Percentiles rank a stretch among this genome's conserved stretches.
Conservation (phyloP, 108 stramenopile species). For the Stephanodiscus triporus region DNA sequence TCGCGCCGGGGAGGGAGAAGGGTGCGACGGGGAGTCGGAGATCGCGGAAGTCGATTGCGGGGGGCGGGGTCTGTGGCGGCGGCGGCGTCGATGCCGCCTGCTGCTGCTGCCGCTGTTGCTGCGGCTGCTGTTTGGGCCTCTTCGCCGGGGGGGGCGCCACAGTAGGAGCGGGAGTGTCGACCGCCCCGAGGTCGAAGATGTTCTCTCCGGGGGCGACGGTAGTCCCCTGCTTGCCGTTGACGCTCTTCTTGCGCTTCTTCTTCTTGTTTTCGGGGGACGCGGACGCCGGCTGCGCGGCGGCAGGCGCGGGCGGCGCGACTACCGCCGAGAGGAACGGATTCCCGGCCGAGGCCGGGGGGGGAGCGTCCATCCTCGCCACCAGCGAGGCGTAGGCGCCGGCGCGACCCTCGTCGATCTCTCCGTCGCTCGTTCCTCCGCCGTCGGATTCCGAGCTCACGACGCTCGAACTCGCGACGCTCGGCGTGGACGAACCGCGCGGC, state of each 20-base stretch:
- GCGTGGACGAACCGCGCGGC: neutral
- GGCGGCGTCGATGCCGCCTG: constrained; percentile 14
- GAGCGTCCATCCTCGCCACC: too few species aligned
- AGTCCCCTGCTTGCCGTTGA: constrained; percentile 2
- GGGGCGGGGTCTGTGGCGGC: constrained; percentile 26
- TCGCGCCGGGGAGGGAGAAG: constrained; percentile 58
- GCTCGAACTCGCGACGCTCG: constrained; percentile 44
- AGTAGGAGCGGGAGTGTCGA: constrained; percentile 2
- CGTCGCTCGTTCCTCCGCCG: constrained; percentile 71
- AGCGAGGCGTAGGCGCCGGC: constrained; percentile 54
- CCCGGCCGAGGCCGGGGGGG: too few species aligned
- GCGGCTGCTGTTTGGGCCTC: constrained; percentile 34
- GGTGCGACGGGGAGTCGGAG: constrained; percentile 77
- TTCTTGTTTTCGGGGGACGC: constrained; percentile 45
- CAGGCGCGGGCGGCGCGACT: constrained; percentile 15
- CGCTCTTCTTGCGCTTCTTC: constrained; percentile 42
- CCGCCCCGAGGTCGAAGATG: constrained; percentile 14
- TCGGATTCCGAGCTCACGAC: constrained; percentile 75
- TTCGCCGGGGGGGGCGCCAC: constrained; percentile 40
- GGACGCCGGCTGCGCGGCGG: constrained; percentile 10
- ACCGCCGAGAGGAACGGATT: constrained; percentile 8
- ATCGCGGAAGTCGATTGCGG: constrained; percentile 46
- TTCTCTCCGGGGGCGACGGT: constrained; percentile 37
- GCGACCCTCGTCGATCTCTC: constrained; percentile 40
- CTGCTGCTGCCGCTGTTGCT: constrained; percentile 6